Conservation (phyloP, 1,139 yeast genomes). For the Groenewaldozyma auringiensis region DNA sequence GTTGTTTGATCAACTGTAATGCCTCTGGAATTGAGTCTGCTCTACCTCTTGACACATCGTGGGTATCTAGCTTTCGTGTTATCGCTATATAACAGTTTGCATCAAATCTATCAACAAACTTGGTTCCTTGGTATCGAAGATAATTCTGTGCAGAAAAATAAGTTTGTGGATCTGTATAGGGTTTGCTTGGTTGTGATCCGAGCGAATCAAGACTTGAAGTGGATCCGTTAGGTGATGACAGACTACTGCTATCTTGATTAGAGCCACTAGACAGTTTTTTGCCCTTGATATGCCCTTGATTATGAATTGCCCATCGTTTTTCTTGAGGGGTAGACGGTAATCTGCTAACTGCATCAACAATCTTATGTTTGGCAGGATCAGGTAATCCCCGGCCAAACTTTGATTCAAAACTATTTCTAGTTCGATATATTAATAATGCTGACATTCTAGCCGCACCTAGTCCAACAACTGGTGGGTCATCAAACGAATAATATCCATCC, state of each 20-base stretch:
- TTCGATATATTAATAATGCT: slow-evolving; percentile 84
- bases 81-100: slow-evolving; percentile 94
- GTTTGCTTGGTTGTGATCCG: slow-evolving; percentile 8
- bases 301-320: slow-evolving; percentile 55
- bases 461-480: slow-evolving; percentile 79
- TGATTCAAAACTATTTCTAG: slow-evolving; percentile 83
- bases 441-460: slow-evolving; percentile 97
- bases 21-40: slow-evolving; percentile 45
- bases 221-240: slow-evolving; percentile 5
- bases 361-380: slow-evolving; percentile 35
- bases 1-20: slow-evolving; percentile 53
- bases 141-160: slow-evolving; percentile 94
- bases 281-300: slow-evolving; percentile 47
- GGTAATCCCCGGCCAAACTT: slow-evolving; percentile 82
- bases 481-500: slow-evolving; percentile 74
- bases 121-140: slow-evolving; percentile 85
- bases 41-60: slow-evolving; percentile 81
- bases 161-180: slow-evolving; percentile 53
- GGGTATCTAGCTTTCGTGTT: slow-evolving; percentile 89
- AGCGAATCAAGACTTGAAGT: not conserved
- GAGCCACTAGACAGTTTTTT: slow-evolving; percentile 18
- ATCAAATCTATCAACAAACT: slow-evolving; percentile 82
- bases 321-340: slow-evolving; percentile 38
- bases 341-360: slow-evolving; percentile 24
- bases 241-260: slow-evolving; percentile 12